Evolutionary conservation across 495 filamentous ascomycete genomes (phyloP), one percentile per base, ranked within the genome.

Genomic region (Polyplosphaeria fusca): DNA sequence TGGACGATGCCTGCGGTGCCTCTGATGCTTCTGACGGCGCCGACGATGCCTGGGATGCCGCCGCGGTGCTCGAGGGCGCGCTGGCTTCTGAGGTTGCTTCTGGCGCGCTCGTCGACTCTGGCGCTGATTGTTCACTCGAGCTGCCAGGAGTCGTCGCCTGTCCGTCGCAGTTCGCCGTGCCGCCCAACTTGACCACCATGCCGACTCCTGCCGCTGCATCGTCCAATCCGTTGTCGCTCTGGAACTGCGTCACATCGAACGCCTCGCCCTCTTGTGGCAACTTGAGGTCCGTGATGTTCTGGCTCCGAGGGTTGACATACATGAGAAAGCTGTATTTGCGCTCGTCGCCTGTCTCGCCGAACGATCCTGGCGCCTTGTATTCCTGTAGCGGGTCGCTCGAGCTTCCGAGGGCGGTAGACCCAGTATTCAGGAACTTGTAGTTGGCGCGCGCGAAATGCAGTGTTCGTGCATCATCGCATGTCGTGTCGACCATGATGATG

Each of bases 241-340:
- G 49, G 46, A 67, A 63, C 32, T 56, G 13, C 54, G 52, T 46
- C n/a, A 61, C 60, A 42, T 60, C 51, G 47, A 67, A 56, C n/a
- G 42, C 41, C 22, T 56, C 55, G 12, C 60, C 64, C 22, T 60
- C 54, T 4, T 38, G 40, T 9, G 64, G 64, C 4, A 63, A 18
- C 38, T 53, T 60, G 23, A 61, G 16, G 0, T 3, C 23, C 2
- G 25, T 18, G 26, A 63, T 30, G 27, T 57, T 24, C 0, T 43
- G 24, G 16, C 52, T 28, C 32, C 43, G 14, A 1, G 57, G 56
- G 19, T 67, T 52, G 14, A 32, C 24, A 28, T 50, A 67, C 61
- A 67, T 35, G 2, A 67, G 35, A 40, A 67, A 67, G 3, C 50
- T 39, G 52, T 67, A 67, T 37, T 67, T 53, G 22, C 57, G 45